These are phyloP conservation scores for Schizothecium vesticola DNA, from an alignment of 495 filamentous ascomycete species.

Conservation along the genomic window DNA sequence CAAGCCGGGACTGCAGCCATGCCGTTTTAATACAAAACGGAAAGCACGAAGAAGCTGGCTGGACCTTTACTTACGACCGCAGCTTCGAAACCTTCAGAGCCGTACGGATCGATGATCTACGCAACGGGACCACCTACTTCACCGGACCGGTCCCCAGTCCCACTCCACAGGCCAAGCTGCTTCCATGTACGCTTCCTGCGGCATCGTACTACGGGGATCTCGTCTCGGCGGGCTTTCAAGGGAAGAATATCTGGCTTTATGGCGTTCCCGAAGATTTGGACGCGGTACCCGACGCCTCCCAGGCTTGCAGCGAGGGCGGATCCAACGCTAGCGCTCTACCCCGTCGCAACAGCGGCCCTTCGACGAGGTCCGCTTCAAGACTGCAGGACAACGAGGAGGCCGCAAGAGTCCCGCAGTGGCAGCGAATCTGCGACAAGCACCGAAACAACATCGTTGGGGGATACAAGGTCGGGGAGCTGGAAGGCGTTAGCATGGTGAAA, in stretches of 20 bases:
- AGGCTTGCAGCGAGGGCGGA: constrained; percentile 23
- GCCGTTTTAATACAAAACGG: constrained; percentile 66
- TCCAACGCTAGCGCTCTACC: constrained; percentile 23
- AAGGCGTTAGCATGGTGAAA: constrained; percentile 53
- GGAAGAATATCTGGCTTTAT: constrained; percentile 72
- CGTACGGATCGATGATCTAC: constrained; percentile 65
- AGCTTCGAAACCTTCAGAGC: constrained; percentile 72
- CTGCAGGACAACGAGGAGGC: constrained; percentile 32
- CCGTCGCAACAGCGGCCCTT: constrained; percentile 39
- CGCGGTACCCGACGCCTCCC: constrained; percentile 37
- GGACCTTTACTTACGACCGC: constrained; percentile 75
- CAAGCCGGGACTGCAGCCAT: constrained; percentile 68
- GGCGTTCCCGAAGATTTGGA: constrained; percentile 72
- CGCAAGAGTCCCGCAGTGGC: constrained; percentile 56
- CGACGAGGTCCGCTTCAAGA: constrained; percentile 30
- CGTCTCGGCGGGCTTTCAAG: constrained; percentile 68
- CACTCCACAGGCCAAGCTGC: constrained; percentile 38
- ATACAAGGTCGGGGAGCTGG: constrained; percentile 49
- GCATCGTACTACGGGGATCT: constrained; percentile 65
- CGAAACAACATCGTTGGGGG: constrained; percentile 61
- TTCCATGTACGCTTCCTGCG: constrained; percentile 65
- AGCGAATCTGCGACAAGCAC: constrained; percentile 59
- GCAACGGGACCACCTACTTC: constrained; percentile 76
- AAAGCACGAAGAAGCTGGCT: constrained; percentile 65
- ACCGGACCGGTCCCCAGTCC: constrained; percentile 57